Base-by-base conservation (phyloP, 371 early-diverging fungal genomes). In the Cokeromyces recurvatus region DNA sequence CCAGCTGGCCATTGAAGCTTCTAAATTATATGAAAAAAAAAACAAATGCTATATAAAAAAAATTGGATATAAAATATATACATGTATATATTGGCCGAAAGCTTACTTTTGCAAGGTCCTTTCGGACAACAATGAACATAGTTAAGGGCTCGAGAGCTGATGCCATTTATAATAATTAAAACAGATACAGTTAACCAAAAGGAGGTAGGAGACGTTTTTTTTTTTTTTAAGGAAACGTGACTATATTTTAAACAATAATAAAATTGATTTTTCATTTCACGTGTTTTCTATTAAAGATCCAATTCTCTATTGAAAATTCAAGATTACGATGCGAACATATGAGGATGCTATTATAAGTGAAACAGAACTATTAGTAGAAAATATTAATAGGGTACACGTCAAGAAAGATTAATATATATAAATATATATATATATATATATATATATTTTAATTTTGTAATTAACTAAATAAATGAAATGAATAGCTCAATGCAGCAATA, bases 111-210 rank as follows among this genome's bases (percentile, higher is more conserved):
- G 79, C 64, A 27, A 92, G 71, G 52, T 92, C 92, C 63, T 87
- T 90, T 46, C 92, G 77, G 51, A 92, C 77, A 14, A 92, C 84
- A 43, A 92, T 79, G 51, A 83, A 92, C 81, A 92, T 86, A 20
- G 87, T 87, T 35, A 88, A 70, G 5, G 80, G 81, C 37, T 87
- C 87, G 29, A 47, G 40, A 14, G 46, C 51, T 25, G 52, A 43
- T 43, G 49, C 52, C 16, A 40, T 40, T 5, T 2, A 16, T 12
- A 16, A 8, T 27, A 27, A 27, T 7, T 7, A 11, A 5, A 27
- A 27, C 7, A 7, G 29, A 27, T 27, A 11, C 11, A 27, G 11
- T 27, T 27, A 27, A 11, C 5, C 29, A 27, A n/a, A n/a, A n/a
- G n/a, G n/a, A n/a, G n/a, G n/a, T 11, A 27, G 5, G 5, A 27